A percentile compares a stretch with the other conserved stretches of the same genome.
These are phyloP conservation scores for Leishmania tropica DNA, from an alignment of 208 protist species.

Conservation along the genomic window DNA sequence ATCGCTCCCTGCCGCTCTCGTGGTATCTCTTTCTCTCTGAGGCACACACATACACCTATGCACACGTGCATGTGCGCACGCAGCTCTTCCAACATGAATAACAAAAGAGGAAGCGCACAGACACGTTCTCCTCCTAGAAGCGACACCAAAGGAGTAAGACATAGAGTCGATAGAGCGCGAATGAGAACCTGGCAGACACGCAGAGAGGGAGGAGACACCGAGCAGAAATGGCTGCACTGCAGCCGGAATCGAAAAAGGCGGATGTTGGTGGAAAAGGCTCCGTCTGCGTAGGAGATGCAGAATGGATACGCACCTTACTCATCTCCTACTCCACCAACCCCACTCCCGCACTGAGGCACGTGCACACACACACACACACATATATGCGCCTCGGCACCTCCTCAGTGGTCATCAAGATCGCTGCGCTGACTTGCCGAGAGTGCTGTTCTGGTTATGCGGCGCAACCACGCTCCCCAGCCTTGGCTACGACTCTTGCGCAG, in stretches of 20 bases:
- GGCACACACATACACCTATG: not conserved
- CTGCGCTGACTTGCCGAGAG: slow-evolving; percentile 54
- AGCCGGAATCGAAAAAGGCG: not conserved
- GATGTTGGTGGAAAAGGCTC: not conserved
- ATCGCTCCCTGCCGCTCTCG: not conserved
- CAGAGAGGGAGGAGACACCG: not conserved
- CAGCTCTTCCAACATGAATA: not conserved
- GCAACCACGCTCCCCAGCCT: slow-evolving; percentile 63
- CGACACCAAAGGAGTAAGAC: not conserved
- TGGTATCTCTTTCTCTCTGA: not conserved
- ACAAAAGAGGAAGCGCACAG: not conserved
- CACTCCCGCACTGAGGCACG: not conserved
- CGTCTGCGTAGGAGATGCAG: not conserved
- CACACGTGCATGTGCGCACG: not conserved
- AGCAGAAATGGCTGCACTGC: too few species aligned
- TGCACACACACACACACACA: not conserved
- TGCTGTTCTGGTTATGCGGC: slow-evolving; percentile 34
- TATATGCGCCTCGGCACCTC: not conserved
- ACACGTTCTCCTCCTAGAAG: too few species aligned
- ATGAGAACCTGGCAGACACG: not conserved
- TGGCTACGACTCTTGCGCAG: slow-evolving; percentile 20
- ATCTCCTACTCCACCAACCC: not conserved
- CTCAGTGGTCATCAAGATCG: slow-evolving; percentile 34
- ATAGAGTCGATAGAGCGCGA: not conserved
- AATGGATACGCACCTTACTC: not conserved